These are phyloP conservation scores for Schizosaccharomyces osmophilus DNA, from an alignment of 805 yeast species.

Conservation along the genomic window DNA sequence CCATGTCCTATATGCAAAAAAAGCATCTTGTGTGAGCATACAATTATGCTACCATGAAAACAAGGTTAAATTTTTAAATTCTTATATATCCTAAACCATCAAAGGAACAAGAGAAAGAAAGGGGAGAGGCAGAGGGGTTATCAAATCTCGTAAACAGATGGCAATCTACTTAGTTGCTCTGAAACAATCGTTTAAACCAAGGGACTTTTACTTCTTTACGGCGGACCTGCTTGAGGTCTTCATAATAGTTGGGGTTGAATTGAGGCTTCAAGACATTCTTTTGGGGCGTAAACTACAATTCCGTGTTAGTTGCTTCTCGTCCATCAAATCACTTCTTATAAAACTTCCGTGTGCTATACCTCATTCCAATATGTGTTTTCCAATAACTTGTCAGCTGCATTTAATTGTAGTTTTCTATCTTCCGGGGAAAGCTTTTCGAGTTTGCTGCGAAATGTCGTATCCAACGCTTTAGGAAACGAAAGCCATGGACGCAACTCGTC, in stretches of 20 bases:
- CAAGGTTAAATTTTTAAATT: too few species aligned
- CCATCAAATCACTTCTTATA: not conserved
- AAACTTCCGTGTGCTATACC: not conserved
- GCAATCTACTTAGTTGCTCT: not conserved
- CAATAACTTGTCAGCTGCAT: not conserved
- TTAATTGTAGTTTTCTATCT: not conserved
- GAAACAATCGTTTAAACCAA: not conserved
- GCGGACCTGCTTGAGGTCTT: not conserved
- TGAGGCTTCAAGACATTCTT: slow-evolving; percentile 6
- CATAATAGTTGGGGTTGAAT: slow-evolving; percentile 9
- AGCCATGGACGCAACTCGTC: not conserved
- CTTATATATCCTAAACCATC: too few species aligned
- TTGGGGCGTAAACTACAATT: not conserved
- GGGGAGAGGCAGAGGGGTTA: too few species aligned
- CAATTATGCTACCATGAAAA: too few species aligned
- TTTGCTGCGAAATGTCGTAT: not conserved
- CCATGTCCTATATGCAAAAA: too few species aligned
- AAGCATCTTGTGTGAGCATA: too few species aligned
- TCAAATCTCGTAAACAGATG: too few species aligned
- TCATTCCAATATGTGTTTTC: not conserved
- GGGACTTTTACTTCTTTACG: not conserved
- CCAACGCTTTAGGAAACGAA: not conserved
- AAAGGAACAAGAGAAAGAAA: too few species aligned
- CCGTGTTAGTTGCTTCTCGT: not conserved
- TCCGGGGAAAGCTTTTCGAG: not conserved